Evolutionary conservation across 306 rosid species (phyloP).

Genomic region (Heteromeles arbutifolia): DNA sequence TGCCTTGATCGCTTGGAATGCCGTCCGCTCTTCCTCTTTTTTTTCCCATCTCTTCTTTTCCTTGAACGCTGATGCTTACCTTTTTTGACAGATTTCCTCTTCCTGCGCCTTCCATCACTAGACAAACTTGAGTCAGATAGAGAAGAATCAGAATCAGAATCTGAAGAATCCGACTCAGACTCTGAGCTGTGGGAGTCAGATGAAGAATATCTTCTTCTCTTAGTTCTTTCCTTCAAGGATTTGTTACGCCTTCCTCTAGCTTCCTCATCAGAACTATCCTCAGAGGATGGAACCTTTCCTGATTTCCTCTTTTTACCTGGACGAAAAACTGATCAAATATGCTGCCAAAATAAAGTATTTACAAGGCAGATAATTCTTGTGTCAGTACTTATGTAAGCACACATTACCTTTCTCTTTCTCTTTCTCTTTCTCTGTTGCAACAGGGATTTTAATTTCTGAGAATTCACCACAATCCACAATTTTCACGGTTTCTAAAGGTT

Average conservation of each 20-base stretch:
- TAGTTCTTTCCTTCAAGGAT: constrained; percentile 45
- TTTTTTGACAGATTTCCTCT: constrained; percentile 50
- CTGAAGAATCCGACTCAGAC: constrained; percentile 46
- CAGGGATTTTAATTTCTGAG: constrained; percentile 34
- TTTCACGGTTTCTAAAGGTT: constrained; percentile 64
- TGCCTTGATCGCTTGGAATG: constrained; percentile 44
- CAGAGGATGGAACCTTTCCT: constrained; percentile 44
- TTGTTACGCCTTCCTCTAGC: constrained; percentile 45
- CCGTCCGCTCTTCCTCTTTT: constrained; percentile 49
- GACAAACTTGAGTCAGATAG: constrained; percentile 68
- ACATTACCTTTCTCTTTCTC: constrained; percentile 74
- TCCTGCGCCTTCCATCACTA: constrained; percentile 57
- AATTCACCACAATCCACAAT: constrained; percentile 83
- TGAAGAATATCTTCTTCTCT: constrained; percentile 63
- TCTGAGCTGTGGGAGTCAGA: constrained; percentile 68
- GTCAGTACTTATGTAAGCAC: not conserved
- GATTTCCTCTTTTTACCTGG: constrained; percentile 63
- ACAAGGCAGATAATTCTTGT: not conserved
- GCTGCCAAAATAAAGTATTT: not conserved
- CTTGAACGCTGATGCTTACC: constrained; percentile 46
- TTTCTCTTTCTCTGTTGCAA: constrained; percentile 55
- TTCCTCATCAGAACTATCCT: constrained; percentile 52
- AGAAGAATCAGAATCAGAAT: constrained; percentile 57
- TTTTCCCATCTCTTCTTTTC: constrained; percentile 52
- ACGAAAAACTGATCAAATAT: constrained; percentile 12